Percentiles rank a stretch among this genome's conserved stretches.
Conservation (phyloP, 768 basidiomycete species). For the Mycena kentingensis region DNA sequence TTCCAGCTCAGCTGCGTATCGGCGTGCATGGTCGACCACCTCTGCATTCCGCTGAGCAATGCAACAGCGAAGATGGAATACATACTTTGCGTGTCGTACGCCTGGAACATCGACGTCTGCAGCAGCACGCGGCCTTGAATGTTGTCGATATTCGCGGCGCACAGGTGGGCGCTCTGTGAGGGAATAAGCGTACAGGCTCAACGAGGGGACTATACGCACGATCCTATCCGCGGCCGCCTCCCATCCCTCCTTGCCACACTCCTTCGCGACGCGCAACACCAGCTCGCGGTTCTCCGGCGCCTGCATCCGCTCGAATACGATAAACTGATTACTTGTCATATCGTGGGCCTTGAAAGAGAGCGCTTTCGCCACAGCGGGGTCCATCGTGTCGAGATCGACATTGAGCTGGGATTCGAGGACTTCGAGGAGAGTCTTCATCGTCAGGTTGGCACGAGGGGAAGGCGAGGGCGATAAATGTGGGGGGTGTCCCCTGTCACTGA, state of each 20-base stretch:
- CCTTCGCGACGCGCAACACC: constrained; percentile 25
- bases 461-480: neutral
- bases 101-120: constrained; percentile 35
- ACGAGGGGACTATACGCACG: neutral
- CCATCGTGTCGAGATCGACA: constrained; percentile 43
- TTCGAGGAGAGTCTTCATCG: constrained; percentile 19
- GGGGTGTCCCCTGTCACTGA: neutral
- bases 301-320: constrained; percentile 33
- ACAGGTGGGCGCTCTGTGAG: constrained; percentile 36
- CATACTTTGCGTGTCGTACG: constrained; percentile 37
- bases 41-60: too few species aligned
- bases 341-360: constrained; percentile 30
- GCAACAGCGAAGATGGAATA: too few species aligned
- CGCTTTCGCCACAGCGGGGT: constrained; percentile 31
- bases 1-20: too few species aligned
- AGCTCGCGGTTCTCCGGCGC: constrained; percentile 28
- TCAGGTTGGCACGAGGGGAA: neutral
- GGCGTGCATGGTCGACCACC: too few species aligned
- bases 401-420: constrained; percentile 25
- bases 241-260: constrained; percentile 20
- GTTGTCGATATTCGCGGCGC: constrained; percentile 34
- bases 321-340: constrained; percentile 43
- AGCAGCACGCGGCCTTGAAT: constrained; percentile 35
- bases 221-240: constrained; percentile 30
- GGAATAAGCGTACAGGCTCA: neutral